phyloP scores from a whole-genome alignment of 2,329 filamentous ascomycete genomes.

The Dothideomycetes sp. region DNA sequence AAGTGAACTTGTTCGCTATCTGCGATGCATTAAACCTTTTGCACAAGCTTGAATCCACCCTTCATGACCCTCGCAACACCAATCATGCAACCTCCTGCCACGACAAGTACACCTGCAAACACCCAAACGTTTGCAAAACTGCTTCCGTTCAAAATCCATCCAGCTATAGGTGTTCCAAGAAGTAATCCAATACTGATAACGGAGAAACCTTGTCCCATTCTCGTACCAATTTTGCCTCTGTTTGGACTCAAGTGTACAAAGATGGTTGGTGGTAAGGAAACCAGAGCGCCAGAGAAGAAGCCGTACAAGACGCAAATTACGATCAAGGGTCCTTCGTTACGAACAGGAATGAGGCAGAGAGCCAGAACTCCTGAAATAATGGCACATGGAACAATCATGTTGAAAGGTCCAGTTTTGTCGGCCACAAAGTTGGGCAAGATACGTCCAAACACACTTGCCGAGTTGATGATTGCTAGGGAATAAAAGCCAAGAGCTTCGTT shows the following conservation, averaged over 20 bases:
- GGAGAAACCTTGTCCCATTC: slow-evolving; percentile 48
- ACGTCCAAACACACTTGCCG: slow-evolving; percentile 39
- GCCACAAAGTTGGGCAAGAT: slow-evolving; percentile 38
- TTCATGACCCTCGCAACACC: slow-evolving; percentile 20
- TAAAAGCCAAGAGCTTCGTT: slow-evolving; percentile 53
- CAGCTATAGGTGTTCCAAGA: slow-evolving; percentile 49
- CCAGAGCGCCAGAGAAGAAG: slow-evolving; percentile 41
- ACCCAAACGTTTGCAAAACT: slow-evolving; percentile 36
- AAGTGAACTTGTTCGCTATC: too few relatives aligned
- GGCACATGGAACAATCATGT: slow-evolving; percentile 38
- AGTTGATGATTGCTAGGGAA: slow-evolving; percentile 59
- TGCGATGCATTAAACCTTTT: slow-evolving; percentile 21
- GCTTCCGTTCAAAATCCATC: slow-evolving; percentile 41
- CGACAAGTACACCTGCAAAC: slow-evolving; percentile 31
- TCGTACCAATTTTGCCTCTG: slow-evolving; percentile 38
- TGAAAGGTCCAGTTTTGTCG: slow-evolving; percentile 38
- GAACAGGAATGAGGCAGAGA: slow-evolving; percentile 32
- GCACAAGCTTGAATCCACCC: slow-evolving; percentile 20
- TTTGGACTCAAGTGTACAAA: slow-evolving; percentile 35
- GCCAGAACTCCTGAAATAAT: slow-evolving; percentile 32
- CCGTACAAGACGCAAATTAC: slow-evolving; percentile 38
- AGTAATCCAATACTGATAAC: slow-evolving; percentile 43
- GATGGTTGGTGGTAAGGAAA: slow-evolving; percentile 38
- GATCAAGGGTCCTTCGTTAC: slow-evolving; percentile 29
- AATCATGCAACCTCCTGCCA: slow-evolving; percentile 21